Evolutionary conservation across 176 grass and related monocot species (phyloP).

Genomic region (Miscanthus lutarioriparius): DNA sequence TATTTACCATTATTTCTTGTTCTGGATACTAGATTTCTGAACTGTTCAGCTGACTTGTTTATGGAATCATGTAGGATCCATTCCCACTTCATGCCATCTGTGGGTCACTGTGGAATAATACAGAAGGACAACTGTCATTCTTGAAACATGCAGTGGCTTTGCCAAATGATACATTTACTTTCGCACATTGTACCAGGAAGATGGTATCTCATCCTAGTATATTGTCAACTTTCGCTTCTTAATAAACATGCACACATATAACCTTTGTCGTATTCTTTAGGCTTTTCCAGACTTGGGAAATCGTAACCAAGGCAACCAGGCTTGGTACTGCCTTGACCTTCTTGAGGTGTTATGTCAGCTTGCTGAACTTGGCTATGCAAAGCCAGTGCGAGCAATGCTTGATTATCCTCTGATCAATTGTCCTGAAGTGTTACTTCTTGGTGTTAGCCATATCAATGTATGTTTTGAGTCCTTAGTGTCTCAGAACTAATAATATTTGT

Average conservation of each 20-base stretch:
- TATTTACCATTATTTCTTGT: constrained; percentile 30
- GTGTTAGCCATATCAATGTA: constrained; percentile 82
- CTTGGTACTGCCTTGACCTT: constrained; percentile 92
- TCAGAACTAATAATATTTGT: background rate
- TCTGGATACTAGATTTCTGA: constrained; percentile 10
- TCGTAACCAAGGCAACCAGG: constrained; percentile 65
- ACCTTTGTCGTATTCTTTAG: constrained; percentile 48
- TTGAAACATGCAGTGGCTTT: constrained; percentile 76
- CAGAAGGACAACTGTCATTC: constrained; percentile 89
- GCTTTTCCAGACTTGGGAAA: constrained; percentile 62
- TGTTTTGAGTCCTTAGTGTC: constrained; percentile 1
- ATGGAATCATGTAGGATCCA: constrained; percentile 59
- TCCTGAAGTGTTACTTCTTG: constrained; percentile 77
- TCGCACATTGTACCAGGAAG: constrained; percentile 63
- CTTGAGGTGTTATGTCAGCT: constrained; percentile 80
- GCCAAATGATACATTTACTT: constrained; percentile 71
- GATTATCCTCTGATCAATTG: constrained; percentile 68
- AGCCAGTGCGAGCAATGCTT: constrained; percentile 58
- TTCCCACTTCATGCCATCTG: constrained; percentile 89
- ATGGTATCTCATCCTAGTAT: constrained; percentile 43
- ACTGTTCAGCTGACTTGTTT: constrained; percentile 35
- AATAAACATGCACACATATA: constrained; percentile 13
- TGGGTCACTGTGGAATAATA: constrained; percentile 91
- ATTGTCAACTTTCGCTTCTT: constrained; percentile 6
- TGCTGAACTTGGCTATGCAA: constrained; percentile 79